Percentiles rank a stretch among this genome's conserved stretches.
Conservation (phyloP, 805 yeast species). For the Tetrapisispora phaffii region DNA sequence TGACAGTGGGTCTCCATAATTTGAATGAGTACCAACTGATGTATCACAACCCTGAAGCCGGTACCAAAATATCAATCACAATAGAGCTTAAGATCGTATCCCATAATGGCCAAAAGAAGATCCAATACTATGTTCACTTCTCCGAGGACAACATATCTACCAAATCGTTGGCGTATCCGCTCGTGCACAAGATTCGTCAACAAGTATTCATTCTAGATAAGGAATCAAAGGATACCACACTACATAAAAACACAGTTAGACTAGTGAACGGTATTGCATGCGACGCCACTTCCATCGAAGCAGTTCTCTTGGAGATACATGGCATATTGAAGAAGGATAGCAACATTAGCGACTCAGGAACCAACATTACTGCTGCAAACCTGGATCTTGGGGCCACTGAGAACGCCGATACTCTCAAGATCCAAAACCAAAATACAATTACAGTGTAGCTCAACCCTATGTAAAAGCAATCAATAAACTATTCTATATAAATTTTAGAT, state of each 20-base stretch:
- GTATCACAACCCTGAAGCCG: conserved; percentile 20
- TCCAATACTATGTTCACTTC: conserved; percentile 25
- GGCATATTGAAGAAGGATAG: conserved; percentile 9
- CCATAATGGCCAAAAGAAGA: conserved; percentile 18
- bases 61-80: conserved; percentile 20
- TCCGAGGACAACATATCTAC: conserved; percentile 22
- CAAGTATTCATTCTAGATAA: conserved; percentile 22
- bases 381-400: neutral
- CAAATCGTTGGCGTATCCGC: conserved; percentile 21
- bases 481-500: too few species aligned
- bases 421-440: neutral
- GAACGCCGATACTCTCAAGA: neutral
- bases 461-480: neutral
- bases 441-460: neutral
- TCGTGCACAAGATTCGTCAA: conserved; percentile 23
- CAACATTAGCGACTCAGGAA: conserved; percentile 2
- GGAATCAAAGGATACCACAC: neutral
- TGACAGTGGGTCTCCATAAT: conserved; percentile 22
- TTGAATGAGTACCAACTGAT: conserved; percentile 24
- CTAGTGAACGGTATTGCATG: conserved; percentile 26
- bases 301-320: conserved; percentile 20
- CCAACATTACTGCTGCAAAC: neutral
- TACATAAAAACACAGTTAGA: conserved; percentile 14
- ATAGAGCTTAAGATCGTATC: conserved; percentile 24
- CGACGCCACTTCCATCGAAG: conserved; percentile 10